Evolutionary conservation across 768 basidiomycete genomes (phyloP).

Genomic region (Fomitopsis pulvina): DNA sequence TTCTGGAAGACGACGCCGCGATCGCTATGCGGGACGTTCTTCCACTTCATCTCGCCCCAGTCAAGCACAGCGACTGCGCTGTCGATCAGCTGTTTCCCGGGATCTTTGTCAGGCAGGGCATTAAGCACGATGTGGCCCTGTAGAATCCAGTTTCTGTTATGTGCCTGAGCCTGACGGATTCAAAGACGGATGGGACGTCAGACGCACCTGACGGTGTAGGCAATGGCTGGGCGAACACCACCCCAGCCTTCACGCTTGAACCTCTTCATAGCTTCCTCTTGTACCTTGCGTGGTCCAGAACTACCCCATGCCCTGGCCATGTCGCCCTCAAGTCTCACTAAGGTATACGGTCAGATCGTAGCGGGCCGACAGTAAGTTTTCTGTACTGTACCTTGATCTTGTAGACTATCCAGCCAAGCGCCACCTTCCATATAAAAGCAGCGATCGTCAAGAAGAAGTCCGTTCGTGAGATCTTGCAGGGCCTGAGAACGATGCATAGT

Average conservation of each 20-base stretch:
- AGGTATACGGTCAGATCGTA: neutral
- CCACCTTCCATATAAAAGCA: constrained; percentile 29
- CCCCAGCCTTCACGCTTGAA: constrained; percentile 18
- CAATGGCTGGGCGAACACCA: constrained; percentile 20
- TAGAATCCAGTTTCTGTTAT: neutral
- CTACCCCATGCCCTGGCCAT: constrained; percentile 26
- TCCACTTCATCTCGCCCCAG: constrained; percentile 23
- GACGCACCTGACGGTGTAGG: constrained; percentile 10
- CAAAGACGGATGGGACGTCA: neutral
- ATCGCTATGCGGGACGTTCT: constrained; percentile 27
- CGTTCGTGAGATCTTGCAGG: constrained; percentile 28
- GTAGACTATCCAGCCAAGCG: constrained; percentile 28
- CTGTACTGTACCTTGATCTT: constrained; percentile 30
- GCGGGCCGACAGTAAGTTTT: too few relatives aligned
- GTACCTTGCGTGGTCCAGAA: constrained; percentile 27
- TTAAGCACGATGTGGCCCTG: neutral
- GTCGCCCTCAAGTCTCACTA: constrained; percentile 28
- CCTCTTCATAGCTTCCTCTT: constrained; percentile 26
- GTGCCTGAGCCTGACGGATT: neutral
- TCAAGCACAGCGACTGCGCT: constrained; percentile 13
- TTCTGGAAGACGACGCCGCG: constrained; percentile 35
- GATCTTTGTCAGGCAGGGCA: neutral
- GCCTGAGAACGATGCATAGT: constrained; percentile 26
- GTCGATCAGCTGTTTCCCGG: constrained; percentile 9
- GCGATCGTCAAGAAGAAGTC: constrained; percentile 32